Conservation (phyloP, 2,329 filamentous ascomycete genomes). For the Aurifilum marmelostoma region DNA sequence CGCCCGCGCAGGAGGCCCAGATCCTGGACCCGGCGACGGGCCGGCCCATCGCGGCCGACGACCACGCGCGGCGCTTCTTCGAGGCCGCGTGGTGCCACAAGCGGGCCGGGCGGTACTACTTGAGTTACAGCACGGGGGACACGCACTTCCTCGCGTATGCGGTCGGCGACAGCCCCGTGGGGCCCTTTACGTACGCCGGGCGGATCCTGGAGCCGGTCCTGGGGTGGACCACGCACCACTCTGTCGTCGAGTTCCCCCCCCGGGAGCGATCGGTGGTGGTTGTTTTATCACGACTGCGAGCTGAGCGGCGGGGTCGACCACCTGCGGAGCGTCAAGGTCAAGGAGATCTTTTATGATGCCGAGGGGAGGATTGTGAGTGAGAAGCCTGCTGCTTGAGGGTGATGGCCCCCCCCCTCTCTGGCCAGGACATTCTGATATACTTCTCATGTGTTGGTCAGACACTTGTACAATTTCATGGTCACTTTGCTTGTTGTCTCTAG, state of each 20-base stretch:
- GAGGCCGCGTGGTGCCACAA: conserved; percentile 83
- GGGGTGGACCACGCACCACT: conserved; percentile 83
- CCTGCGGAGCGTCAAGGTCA: conserved; percentile 72
- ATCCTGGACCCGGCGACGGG: conserved; percentile 67
- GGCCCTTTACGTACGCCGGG: conserved; percentile 74
- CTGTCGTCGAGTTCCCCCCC: conserved; percentile 70
- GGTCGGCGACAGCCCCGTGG: conserved; percentile 64
- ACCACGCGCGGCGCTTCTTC: conserved; percentile 78
- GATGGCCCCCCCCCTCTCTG: no score
- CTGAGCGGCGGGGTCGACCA: conserved; percentile 71
- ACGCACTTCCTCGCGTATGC: conserved; percentile 76
- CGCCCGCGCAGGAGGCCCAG: conserved; percentile 59
- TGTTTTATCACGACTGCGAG: conserved; percentile 78
- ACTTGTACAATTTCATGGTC: no score
- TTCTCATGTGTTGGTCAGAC: no score
- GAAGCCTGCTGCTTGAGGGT: conserved; percentile 34
- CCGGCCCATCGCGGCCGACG: conserved; percentile 62
- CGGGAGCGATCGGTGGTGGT: conserved; percentile 63
- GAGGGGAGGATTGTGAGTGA: conserved; percentile 62
- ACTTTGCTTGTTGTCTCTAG: no score
- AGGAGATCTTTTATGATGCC: conserved; percentile 73
- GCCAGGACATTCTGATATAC: background rate
- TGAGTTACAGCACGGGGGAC: conserved; percentile 78
- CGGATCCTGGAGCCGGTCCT: conserved; percentile 74
- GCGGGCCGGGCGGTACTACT: conserved; percentile 70